phyloP scores from a whole-genome alignment of 1,284 basidiomycete species.

The Sphagnurus paluster region DNA sequence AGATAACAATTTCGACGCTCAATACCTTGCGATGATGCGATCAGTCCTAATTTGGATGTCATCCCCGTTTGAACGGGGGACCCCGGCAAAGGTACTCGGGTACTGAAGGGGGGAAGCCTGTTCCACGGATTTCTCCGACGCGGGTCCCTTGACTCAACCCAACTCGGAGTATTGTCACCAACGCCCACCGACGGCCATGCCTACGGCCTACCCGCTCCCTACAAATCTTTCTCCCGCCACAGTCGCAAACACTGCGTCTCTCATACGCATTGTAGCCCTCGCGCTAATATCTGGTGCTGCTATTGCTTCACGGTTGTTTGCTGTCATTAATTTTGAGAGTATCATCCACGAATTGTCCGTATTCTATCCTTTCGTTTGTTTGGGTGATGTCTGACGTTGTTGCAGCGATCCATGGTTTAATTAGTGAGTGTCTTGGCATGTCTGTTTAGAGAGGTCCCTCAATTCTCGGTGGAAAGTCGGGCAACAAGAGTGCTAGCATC shows the following conservation, averaged over 20 bases:
- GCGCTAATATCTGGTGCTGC: constrained; percentile 90
- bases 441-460: constrained; percentile 19
- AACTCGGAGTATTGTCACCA: constrained; percentile 9
- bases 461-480: constrained; percentile 56
- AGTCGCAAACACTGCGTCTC: constrained; percentile 79
- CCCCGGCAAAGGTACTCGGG: too few relatives aligned
- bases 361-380: neutral
- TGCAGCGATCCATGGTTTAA: constrained; percentile 96
- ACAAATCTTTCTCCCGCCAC: constrained; percentile 67
- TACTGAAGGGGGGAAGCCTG: too few relatives aligned
- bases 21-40: too few relatives aligned
- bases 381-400: constrained; percentile 14
- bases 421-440: constrained; percentile 62
- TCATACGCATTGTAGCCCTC: constrained; percentile 86
- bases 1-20: too few relatives aligned
- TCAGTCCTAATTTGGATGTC: too few relatives aligned
- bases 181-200: constrained; percentile 44
- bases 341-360: constrained; percentile 98
- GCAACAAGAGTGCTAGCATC: constrained; percentile 87
- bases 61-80: too few relatives aligned
- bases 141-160: too few relatives aligned
- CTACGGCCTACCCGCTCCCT: constrained; percentile 69
- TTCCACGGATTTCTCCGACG: too few relatives aligned
- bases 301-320: constrained; percentile 94
- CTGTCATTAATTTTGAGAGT: constrained; percentile 97